Conservation (phyloP, 306 rosid species). For the Morella rubra region DNA sequence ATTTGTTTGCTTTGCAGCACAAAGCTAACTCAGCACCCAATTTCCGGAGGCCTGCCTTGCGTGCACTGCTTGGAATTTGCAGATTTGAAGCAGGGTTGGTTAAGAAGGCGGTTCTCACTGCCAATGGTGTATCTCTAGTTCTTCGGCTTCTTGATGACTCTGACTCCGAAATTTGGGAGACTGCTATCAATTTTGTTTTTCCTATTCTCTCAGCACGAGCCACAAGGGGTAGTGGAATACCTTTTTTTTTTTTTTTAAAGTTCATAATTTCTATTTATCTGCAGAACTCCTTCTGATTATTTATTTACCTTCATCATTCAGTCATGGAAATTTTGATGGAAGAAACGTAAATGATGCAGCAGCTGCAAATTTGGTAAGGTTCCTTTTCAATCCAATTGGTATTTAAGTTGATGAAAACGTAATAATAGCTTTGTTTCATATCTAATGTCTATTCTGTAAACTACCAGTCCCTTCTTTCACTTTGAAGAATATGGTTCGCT, state of each 20-base stretch:
- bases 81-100: no score
- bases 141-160: no score
- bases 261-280: not conserved
- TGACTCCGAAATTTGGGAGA: no score
- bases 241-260: not conserved
- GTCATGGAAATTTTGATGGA: slow-evolving; percentile 53
- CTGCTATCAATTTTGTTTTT: no score
- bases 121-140: no score
- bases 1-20: no score
- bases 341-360: slow-evolving; percentile 40
- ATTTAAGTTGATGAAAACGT: not conserved
- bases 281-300: not conserved
- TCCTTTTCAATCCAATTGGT: not conserved
- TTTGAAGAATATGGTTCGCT: not conserved
- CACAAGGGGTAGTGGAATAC: no score
- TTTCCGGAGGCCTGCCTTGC: no score
- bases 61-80: no score
- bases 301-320: slow-evolving; percentile 18
- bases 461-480: not conserved
- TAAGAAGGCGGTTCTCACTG: no score
- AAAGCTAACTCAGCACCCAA: no score
- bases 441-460: slow-evolving; percentile 1
- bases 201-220: no score
- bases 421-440: slow-evolving; percentile 1
- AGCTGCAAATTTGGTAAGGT: slow-evolving; percentile 54